Conservation (phyloP, 164 flowering plant genomes). For the Aristolochia fimbriata region DNA sequence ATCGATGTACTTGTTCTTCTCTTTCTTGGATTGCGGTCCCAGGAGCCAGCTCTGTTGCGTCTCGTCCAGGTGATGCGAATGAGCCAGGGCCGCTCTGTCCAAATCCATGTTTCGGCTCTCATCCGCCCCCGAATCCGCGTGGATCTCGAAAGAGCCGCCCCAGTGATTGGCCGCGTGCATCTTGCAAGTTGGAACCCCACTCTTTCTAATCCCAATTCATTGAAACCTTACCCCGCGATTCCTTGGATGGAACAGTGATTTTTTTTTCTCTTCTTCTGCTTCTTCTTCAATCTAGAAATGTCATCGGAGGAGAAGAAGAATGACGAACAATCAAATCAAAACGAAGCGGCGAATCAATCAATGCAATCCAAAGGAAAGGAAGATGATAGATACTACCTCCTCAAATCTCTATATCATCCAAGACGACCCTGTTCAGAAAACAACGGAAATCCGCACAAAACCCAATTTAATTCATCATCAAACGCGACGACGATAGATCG, state of each 20-base stretch:
- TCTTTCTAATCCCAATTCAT: too few species aligned
- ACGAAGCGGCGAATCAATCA: background rate
- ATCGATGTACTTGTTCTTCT: conserved; percentile 66
- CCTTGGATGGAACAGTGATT: background rate
- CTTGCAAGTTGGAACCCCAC: background rate
- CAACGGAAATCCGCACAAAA: too few species aligned
- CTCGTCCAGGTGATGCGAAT: conserved; percentile 32
- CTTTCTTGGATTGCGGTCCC: conserved; percentile 26
- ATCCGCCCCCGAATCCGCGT: conserved; percentile 15
- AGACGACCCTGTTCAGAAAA: background rate
- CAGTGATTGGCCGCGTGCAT: conserved; percentile 53
- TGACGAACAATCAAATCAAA: background rate
- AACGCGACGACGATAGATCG: too few species aligned
- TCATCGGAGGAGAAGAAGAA: background rate
- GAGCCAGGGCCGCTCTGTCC: conserved; percentile 38
- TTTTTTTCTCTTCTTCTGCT: too few species aligned
- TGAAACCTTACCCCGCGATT: too few species aligned
- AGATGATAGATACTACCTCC: too few species aligned
- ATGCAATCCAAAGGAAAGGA: background rate
- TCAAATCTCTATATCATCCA: too few species aligned
- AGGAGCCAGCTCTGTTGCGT: conserved; percentile 75
- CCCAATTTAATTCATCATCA: too few species aligned
- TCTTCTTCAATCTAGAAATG: background rate
- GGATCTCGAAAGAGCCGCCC: conserved; percentile 71
- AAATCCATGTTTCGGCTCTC: conserved; percentile 33